Base-by-base conservation (phyloP, 164 flowering plant genomes). In the Vitis amurensis region DNA sequence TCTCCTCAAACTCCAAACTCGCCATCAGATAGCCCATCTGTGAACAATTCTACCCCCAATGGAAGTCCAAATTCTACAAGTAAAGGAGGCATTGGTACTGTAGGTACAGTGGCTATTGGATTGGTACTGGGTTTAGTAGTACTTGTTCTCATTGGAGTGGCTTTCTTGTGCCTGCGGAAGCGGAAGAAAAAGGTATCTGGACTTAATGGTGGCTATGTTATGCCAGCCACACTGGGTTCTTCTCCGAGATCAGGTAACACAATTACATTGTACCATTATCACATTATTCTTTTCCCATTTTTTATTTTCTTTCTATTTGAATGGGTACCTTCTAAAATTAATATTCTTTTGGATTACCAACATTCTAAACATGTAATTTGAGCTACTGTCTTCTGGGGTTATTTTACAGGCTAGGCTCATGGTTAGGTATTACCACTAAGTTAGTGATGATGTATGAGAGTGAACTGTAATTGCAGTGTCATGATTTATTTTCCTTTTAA, bases 221-320 rank as follows among this genome's bases (percentile, higher is more conserved):
- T 80, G 82, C 89, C 97, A 71, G 78, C 88, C 15, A 80, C 87
- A 0, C 8, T 29, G 12, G 84, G 74, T 27, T 83, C 87, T 56
- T 86, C 91, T 31, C 85, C 82, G 4, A 70, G 50, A 67, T 73
- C 97, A 71, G 92, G 97, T 91, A 74, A 63, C 15, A 50, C 29
- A 8, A 53, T 63, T 23, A 23, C 14, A 4, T 8, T 47, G 11
- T 44, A 19, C 11, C 17, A 49, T 17, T 30, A 23, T 19, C 16
- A 12, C 19, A 47, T 19, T 13, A 30, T 67, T 19, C 31, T 1
- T 48, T 11, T 61, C 14, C 16, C 27, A 23, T 23, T 23, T 23
- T 23, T 23, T 23, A 23, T 23, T 23, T 23, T 23, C 27, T 23
- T 23, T 23, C 27, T 23, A 23, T 23, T 23, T 23, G 27, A 23